Base-by-base conservation (phyloP, 1,139 yeast genomes). In the Petasospora fabianii region DNA sequence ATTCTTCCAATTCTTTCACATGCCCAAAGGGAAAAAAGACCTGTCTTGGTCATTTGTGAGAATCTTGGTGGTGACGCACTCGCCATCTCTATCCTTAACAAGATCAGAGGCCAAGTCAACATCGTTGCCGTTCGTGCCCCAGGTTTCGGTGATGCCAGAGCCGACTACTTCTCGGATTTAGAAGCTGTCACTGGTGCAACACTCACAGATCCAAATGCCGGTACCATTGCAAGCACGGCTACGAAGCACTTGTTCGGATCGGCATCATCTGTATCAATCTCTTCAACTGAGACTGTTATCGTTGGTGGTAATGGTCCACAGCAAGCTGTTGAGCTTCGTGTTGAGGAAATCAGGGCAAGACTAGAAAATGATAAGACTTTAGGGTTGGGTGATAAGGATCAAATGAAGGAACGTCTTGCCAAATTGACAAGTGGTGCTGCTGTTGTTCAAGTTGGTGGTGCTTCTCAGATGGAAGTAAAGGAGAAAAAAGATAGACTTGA, bases 401-500 rank as follows among this genome's bases (percentile, higher is more conserved):
- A 54, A 30, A 30, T 50, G 29, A 48, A 45, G 30, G 46, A 42
- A 22, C 46, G 58, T 38, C 30, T 54, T 11, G 42, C 55, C 2
- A 53, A 49, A 28, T 27, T 54, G 22, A 50, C 53, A 3, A 43
- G 45, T 22, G 57, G 56, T 38, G 55, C 56, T 18, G 58, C 58
- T 6, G 48, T 53, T 5, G 50, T 54, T n/a, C 48, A 42, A 29
- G 55, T 51, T 22, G 58, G 58, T 38, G 58, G 58, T 30, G 33
- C 21, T 12, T 42, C 54, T 2, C 53, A 51, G 34, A 33, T 53
- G 12, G 54, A 53, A 34, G 56, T 54, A 11, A 53, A 51, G 35
- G 58, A 54, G 36, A 54, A 54, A 36, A 50, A 49, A 32, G 58
- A 54, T 34, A 41, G 58, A 38, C 21, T 54, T 21, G 58, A 54